Conservation (phyloP, 2,329 filamentous ascomycete genomes). For the Pestalotiopsis sp. region DNA sequence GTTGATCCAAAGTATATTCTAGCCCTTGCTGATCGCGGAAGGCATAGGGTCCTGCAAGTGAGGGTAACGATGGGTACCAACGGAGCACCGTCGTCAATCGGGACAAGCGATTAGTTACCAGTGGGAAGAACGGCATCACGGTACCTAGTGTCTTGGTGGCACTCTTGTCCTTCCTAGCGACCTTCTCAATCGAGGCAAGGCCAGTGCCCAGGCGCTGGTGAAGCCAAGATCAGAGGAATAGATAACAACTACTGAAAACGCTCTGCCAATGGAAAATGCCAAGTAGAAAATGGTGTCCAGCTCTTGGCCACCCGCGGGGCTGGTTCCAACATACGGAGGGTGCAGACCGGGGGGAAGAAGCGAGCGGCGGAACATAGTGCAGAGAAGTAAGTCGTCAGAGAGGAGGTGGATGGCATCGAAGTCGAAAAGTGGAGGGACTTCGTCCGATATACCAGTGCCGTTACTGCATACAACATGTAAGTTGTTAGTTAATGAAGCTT, state of each 20-base stretch:
- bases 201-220: background rate
- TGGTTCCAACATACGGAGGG: background rate
- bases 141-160: background rate
- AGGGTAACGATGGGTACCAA: background rate
- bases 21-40: background rate
- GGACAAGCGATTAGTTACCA: background rate
- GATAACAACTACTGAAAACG: background rate
- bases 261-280: constrained; percentile 1
- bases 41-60: background rate
- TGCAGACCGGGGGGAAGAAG: background rate
- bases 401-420: constrained; percentile 1
- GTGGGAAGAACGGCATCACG: background rate
- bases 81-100: constrained; percentile 7
- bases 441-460: background rate
- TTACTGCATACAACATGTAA: background rate
- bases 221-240: background rate
- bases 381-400: background rate
- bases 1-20: background rate
- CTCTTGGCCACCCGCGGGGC: background rate
- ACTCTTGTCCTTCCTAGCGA: background rate
- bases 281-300: background rate
- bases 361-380: background rate
- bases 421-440: background rate
- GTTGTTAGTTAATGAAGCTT: background rate
- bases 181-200: constrained; percentile 9